phyloP scores from a whole-genome alignment of 257 asterid genomes.

The Solanum chmielewskii region DNA sequence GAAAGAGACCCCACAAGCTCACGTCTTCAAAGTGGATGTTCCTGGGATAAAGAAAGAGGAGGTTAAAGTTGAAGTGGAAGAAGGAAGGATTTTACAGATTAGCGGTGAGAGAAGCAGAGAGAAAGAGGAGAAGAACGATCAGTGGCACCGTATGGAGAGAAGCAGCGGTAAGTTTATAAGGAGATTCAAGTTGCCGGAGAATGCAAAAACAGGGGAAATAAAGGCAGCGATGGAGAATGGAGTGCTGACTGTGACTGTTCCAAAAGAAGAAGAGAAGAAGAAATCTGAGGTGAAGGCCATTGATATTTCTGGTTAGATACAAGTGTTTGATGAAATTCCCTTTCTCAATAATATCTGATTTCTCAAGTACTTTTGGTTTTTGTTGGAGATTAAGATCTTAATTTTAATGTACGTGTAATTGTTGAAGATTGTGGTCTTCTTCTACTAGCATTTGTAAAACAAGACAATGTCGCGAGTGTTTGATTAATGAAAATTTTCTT shows the following conservation, averaged over 20 bases:
- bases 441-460: too few relatives aligned
- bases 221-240: background rate
- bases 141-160: conserved; percentile 14
- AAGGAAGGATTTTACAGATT: background rate
- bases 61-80: background rate
- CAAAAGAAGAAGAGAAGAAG: background rate
- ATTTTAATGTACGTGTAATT: too few relatives aligned
- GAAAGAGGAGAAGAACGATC: conserved; percentile 12
- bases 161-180: conserved; percentile 10
- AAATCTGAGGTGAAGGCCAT: conserved; percentile 3
- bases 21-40: conserved; percentile 12
- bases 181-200: conserved; percentile 10
- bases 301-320: conserved; percentile 5
- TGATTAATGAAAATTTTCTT: background rate
- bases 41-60: conserved; percentile 17
- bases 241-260: background rate
- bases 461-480: background rate
- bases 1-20: conserved; percentile 21
- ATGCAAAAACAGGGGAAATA: background rate
- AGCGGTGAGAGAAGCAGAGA: conserved; percentile 18
- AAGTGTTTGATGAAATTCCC: background rate
- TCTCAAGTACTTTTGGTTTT: background rate
- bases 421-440: background rate
- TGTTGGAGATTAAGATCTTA: too few relatives aligned
- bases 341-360: too few relatives aligned